Base-by-base conservation (phyloP, 1,139 yeast genomes). In the Sugiyamaella pinicola region DNA sequence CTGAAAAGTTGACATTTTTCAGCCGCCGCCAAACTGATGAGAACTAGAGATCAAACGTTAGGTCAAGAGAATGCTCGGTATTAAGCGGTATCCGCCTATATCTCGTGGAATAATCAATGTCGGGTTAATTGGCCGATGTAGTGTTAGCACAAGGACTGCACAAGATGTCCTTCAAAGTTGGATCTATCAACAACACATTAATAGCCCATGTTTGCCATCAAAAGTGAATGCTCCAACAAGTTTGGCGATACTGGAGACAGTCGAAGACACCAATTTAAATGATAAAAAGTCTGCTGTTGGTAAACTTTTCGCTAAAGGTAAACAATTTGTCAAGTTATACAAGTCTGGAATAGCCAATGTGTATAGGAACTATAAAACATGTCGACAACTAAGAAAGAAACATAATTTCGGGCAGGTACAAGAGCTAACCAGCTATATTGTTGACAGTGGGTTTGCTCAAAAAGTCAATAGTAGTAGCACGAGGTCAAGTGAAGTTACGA, bases 271-370 rank as follows among this genome's bases (percentile, higher is more conserved):
- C 21, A 26, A 37, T 17, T 21, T 15, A 4, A n/a, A 35, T 13
- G 26, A 17, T 8, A 37, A 35, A 6, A 46, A 46, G 5, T 15
- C 17, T 17, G 19, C 56, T 22, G 35, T 52, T 10, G 44, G 47
- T n/a, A 33, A 55, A 21, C 50, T 60, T 49, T 49, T 58, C 34
- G 61, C 62, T 17, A 53, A 51, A 13, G 73, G 72, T 10, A 70
- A 70, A 55, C 59, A 61, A 34, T 53, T 63, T 26, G 64, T 69
- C 34, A 56, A 54, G 42, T 57, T 70, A 15, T 71, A 70, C 61
- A 71, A 71, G 45, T 42, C 60, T 1, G 74, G 74, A 3, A 68
- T 71, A 22, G 49, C 53, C 18, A 69, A 69, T 48, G 69, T 69
- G 1, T 71, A 72, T 70, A 55, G 52, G 18, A 70, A 71, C 57